These are phyloP conservation scores for Phylloporus rhodoxanthus DNA, from an alignment of 768 basidiomycete species.

Conservation along the genomic window DNA sequence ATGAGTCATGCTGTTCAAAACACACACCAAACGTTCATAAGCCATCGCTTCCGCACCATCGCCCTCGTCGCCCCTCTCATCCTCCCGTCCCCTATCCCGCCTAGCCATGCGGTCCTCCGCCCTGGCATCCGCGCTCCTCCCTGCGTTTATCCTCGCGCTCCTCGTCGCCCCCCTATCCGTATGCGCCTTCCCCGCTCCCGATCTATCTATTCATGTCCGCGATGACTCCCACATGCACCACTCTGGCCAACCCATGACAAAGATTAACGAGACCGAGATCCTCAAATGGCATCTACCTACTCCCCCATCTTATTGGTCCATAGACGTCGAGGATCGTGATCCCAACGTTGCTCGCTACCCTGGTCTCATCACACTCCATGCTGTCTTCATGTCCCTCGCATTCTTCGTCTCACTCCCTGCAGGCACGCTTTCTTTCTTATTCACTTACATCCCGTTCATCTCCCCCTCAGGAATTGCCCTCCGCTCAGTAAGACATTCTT, in stretches of 20 bases:
- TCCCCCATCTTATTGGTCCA: slow-evolving; percentile 77
- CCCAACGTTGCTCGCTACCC: slow-evolving; percentile 46
- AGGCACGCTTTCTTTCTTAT: slow-evolving; percentile 41
- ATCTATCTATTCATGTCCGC: slow-evolving; percentile 10
- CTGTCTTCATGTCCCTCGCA: slow-evolving; percentile 65
- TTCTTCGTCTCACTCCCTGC: slow-evolving; percentile 81
- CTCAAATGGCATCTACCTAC: slow-evolving; percentile 59
- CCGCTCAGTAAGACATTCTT: slow-evolving; percentile 68
- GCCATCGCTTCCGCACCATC: neutral
- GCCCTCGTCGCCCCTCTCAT: neutral
- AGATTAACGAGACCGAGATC: slow-evolving; percentile 76
- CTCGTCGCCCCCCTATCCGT: slow-evolving; percentile 13
- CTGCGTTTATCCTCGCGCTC: neutral
- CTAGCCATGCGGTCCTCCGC: slow-evolving; percentile 11
- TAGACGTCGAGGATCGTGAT: slow-evolving; percentile 60
- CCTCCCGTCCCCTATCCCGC: neutral
- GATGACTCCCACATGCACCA: slow-evolving; percentile 40
- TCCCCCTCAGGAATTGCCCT: slow-evolving; percentile 61
- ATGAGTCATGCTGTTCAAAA: neutral
- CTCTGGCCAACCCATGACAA: slow-evolving; percentile 44
- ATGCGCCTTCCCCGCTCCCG: slow-evolving; percentile 11
- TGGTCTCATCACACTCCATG: slow-evolving; percentile 70
- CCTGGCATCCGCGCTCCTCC: neutral
- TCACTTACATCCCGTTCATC: neutral
- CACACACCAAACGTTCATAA: slow-evolving; percentile 7